These are phyloP conservation scores for Penicillium corylophilum DNA, from an alignment of 2,329 filamentous ascomycete genomes.

Conservation along the genomic window DNA sequence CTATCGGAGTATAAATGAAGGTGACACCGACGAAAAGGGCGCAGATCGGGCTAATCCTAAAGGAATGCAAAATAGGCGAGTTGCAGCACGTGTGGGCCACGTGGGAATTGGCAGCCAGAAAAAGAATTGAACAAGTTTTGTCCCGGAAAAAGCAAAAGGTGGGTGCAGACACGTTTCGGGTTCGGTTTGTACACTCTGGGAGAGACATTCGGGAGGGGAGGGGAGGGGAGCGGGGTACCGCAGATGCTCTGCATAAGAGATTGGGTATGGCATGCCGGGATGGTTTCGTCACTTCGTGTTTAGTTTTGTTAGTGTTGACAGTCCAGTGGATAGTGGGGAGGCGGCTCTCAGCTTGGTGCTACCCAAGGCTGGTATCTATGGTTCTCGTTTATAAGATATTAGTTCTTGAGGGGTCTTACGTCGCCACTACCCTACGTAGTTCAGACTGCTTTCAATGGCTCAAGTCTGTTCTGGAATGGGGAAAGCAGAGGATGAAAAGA, in stretches of 20 bases:
- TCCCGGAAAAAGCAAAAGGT: background rate
- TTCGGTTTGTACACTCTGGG: conserved; percentile 6
- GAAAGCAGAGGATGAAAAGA: background rate
- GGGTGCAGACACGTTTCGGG: background rate
- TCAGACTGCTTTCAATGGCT: background rate
- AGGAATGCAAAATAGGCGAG: conserved; percentile 21
- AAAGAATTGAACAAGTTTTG: background rate
- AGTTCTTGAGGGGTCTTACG: background rate
- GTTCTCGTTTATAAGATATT: background rate
- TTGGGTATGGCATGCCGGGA: background rate
- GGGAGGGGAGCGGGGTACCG: background rate
- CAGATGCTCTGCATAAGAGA: conserved; percentile 18
- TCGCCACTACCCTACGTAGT: background rate
- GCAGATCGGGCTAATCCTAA: conserved; percentile 5
- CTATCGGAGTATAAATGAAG: conserved; percentile 14
- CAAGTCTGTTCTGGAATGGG: conserved; percentile 3
- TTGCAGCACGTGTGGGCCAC: conserved; percentile 24
- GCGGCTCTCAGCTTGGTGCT: background rate
- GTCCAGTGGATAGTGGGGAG: background rate
- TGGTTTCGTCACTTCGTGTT: background rate
- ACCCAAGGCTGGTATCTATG: background rate
- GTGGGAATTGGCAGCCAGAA: conserved; percentile 13
- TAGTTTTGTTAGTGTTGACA: background rate
- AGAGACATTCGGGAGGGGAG: background rate
- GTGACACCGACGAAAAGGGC: conserved; percentile 4